Base-by-base conservation (phyloP, 202 grass and related monocot species). In the Brachypodium distachyon region DNA sequence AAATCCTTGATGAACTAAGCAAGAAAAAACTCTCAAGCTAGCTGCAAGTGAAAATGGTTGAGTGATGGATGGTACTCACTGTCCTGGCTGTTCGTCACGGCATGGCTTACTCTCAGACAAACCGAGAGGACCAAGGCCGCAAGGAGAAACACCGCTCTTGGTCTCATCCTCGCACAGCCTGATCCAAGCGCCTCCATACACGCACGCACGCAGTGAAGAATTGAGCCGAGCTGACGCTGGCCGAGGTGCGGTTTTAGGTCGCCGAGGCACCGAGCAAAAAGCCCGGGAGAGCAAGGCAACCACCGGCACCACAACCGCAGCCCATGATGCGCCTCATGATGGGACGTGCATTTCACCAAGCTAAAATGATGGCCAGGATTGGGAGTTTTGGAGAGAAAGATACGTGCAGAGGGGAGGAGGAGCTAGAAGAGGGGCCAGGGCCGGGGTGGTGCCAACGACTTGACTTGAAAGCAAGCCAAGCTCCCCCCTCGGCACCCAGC, bases 241-340 rank as follows among this genome's bases (percentile, higher is more conserved):
- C 61, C 68, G 71, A 79, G 88, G 84, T 81, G 79, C 59, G 76
- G 77, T 73, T 89, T 83, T 87, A 81, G 51, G 74, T 89, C 76
- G 62, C 61, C 31, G 29, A 59, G 78, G 25, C 81, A 73, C 44
- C 86, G 9, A 47, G 66, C 76, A 74, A 76, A n/a, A 89, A 81
- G 71, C 81, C 64, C 37, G 50, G 29, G 67, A 65, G 62, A 59
- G 84, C 81, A 71, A 66, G 61, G 70, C 82, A 94, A 81, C 88
- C 25, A 86, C 89, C 78, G 61, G 81, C 84, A 92, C 81, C 81
- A 92, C 90, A 87, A 87, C 86, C 39, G 42, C 80, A 83, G 47
- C 37, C 74, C 80, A 87, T 82, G 61, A 88, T 92, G 88, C 89
- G 28, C 10, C 83, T 85, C 86, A 90, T 96, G 81, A 90, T 88